phyloP scores from a whole-genome alignment of 305 asterid genomes.

The Lippia alba region DNA sequence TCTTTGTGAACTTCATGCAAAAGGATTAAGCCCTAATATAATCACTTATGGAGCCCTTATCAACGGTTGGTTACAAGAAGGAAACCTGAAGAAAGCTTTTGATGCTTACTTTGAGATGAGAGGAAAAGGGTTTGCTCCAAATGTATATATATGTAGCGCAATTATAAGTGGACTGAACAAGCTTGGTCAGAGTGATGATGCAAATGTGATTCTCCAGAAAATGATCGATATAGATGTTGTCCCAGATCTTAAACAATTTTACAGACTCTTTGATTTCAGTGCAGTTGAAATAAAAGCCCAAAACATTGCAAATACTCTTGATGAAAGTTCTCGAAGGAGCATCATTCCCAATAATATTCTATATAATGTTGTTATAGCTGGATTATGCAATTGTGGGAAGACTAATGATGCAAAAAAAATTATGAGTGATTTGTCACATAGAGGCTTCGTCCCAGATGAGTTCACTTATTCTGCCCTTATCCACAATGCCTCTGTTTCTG shows the following conservation, averaged over 20 bases:
- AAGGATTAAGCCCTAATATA: constrained; percentile 59
- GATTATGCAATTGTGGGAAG: constrained; percentile 75
- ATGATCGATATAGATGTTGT: constrained; percentile 57
- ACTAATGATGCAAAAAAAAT: constrained; percentile 69
- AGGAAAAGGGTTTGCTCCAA: constrained; percentile 67
- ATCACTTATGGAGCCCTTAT: constrained; percentile 87
- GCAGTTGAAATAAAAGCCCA: constrained; percentile 44
- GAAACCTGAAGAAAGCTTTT: constrained; percentile 70
- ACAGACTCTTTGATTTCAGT: constrained; percentile 45
- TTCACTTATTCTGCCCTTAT: constrained; percentile 80
- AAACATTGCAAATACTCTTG: constrained; percentile 59
- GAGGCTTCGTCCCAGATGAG: constrained; percentile 80
- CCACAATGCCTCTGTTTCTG: constrained; percentile 63
- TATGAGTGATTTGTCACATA: constrained; percentile 48
- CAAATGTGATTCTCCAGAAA: constrained; percentile 67
- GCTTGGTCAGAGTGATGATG: constrained; percentile 65
- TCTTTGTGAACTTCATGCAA: constrained; percentile 59
- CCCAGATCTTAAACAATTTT: constrained; percentile 53
- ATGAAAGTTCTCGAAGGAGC: constrained; percentile 44
- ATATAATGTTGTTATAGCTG: constrained; percentile 75
- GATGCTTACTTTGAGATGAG: constrained; percentile 80
- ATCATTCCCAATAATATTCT: constrained; percentile 64
- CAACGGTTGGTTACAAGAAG: constrained; percentile 79
- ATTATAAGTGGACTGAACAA: constrained; percentile 75
- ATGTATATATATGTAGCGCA: constrained; percentile 65